Base-by-base conservation (phyloP, 257 asterid genomes). In the Leptodermis oblonga region DNA sequence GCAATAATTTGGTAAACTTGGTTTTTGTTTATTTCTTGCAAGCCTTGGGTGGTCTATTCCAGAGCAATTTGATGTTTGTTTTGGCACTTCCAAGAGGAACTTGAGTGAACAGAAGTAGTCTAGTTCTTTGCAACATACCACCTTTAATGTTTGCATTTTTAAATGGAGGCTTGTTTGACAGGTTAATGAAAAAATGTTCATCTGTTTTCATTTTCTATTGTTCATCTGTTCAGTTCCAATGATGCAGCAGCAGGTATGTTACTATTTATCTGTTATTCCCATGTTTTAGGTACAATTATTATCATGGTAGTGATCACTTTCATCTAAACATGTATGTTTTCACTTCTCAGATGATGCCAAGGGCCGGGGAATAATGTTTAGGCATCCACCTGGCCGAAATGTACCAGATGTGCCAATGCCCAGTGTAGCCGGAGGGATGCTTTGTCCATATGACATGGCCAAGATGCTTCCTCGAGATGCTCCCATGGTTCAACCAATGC, bases 371-470 rank as follows among this genome's bases (percentile, higher is more conserved):
- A 72, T 96, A 54, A 80, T 87, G 88, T 86, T 82, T 52, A 84
- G 94, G 22, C 86, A 81, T 67, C 96, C 96, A 71, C 83, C 90
- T 5, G 96, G 95, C 14, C 88, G 96, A 15, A 86, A 81, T 42
- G 82, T 77, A 75, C 84, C 76, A 41, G 94, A 78, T 22, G 67
- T 33, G 53, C 83, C 85, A 22, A 78, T 85, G 79, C 82, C 86
- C 15, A 86, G 95, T 39, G 82, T 73, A 26, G 86, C 65, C 17
- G 92, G 96, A 62, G 96, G 90, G 36, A 82, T 85, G 90, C 80
- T 87, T 34, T 66, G 92, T 22, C 95, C 93, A 26, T 87, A 87
- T 51, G 97, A 91, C 69, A 83, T 91, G 90, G 89, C 87, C 18
- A 87, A 86, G 52, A 75, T 87, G 84, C 85, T 82, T 54, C 82